Evolutionary conservation across 2,329 filamentous ascomycete species (phyloP).

Genomic region (Diplodia corticola): DNA sequence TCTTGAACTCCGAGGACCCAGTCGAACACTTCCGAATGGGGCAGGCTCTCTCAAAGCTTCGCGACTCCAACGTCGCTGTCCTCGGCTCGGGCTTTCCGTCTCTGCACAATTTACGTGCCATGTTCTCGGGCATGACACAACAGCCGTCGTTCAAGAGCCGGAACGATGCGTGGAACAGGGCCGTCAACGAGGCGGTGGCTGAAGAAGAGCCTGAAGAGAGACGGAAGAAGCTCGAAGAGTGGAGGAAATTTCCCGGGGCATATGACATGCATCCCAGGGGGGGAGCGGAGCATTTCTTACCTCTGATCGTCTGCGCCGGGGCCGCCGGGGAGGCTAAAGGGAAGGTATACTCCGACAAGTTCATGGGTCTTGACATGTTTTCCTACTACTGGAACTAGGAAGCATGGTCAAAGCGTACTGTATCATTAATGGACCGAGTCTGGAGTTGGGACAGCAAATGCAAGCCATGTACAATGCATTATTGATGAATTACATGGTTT

Average conservation of each 20-base stretch:
- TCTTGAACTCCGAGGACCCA: constrained; percentile 55
- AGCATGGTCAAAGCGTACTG: not conserved
- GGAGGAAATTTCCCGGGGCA: constrained; percentile 52
- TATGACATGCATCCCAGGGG: constrained; percentile 57
- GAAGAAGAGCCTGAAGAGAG: constrained; percentile 40
- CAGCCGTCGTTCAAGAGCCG: constrained; percentile 35
- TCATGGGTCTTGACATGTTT: constrained; percentile 51
- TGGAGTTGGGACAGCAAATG: not conserved
- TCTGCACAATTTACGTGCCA: constrained; percentile 56
- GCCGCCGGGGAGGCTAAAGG: constrained; percentile 48
- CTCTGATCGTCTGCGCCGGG: constrained; percentile 58
- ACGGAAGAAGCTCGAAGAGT: constrained; percentile 45
- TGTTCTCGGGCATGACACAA: constrained; percentile 41
- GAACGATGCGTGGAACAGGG: constrained; percentile 49
- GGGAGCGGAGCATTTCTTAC: constrained; percentile 61
- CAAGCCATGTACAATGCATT: not conserved
- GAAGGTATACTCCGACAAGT: constrained; percentile 52
- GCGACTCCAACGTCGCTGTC: constrained; percentile 57
- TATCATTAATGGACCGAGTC: not conserved
- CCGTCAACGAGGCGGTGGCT: constrained; percentile 46
- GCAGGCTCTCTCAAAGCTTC: constrained; percentile 52
- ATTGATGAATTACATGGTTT: not conserved
- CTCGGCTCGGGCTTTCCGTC: constrained; percentile 62
- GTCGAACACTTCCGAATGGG: constrained; percentile 54
- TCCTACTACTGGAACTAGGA: constrained; percentile 57